A percentile compares a stretch with the other conserved stretches of the same genome.
Evolutionary conservation across 2,329 filamentous ascomycete genomes (phyloP).

Genomic region (Penicillium palitans): DNA sequence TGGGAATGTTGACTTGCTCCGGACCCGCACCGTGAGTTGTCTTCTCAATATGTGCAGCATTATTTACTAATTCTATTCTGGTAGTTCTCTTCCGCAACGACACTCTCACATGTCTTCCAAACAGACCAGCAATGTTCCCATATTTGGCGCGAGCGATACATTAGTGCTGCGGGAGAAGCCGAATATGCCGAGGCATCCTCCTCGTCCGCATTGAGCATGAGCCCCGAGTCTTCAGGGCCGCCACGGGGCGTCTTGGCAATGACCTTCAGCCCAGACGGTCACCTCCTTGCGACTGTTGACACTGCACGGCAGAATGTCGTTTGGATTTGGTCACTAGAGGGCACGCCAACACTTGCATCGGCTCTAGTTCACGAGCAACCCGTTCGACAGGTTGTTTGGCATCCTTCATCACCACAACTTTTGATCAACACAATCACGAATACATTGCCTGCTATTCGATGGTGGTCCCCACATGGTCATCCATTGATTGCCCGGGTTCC

Average conservation of each 20-base stretch:
- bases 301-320: constrained; percentile 45
- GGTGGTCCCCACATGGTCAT: constrained; percentile 33
- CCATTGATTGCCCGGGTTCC: constrained; percentile 36
- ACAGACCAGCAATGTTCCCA: constrained; percentile 32
- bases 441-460: constrained; percentile 34
- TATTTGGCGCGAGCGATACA: constrained; percentile 39
- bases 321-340: constrained; percentile 47
- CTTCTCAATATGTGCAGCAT: neutral
- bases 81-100: constrained; percentile 37
- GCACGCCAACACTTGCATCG: constrained; percentile 32
- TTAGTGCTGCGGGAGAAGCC: constrained; percentile 30
- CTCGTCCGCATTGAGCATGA: constrained; percentile 38
- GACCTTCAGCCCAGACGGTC: constrained; percentile 42
- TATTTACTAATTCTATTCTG: constrained; percentile 3
- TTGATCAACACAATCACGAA: constrained; percentile 42
- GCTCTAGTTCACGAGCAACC: constrained; percentile 45
- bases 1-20: constrained; percentile 50
- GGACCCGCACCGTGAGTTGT: constrained; percentile 42
- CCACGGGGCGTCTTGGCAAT: constrained; percentile 41
- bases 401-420: constrained; percentile 37
- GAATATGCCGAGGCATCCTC: constrained; percentile 42
- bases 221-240: constrained; percentile 30
- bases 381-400: constrained; percentile 44
- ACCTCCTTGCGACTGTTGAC: constrained; percentile 41
- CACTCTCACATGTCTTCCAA: constrained; percentile 37